Evolutionary conservation across 2,329 filamentous ascomycete species (phyloP).

Genomic region (Alternaria infectoria): DNA sequence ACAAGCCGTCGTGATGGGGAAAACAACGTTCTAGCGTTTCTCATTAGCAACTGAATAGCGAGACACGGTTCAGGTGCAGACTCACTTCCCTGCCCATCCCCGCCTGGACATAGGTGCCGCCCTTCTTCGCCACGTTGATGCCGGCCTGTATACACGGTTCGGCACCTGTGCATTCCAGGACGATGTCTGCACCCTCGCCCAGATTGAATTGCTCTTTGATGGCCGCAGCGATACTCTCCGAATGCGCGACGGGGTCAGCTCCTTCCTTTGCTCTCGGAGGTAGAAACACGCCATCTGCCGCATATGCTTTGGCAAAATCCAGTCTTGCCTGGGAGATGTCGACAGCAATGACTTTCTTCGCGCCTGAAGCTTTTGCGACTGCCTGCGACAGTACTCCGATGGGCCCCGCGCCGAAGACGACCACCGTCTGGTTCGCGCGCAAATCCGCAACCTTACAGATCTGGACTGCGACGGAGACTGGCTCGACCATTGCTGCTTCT

Average conservation of each 20-base stretch:
- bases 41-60: background rate
- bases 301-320: conserved; percentile 30
- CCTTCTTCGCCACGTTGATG: conserved; percentile 22
- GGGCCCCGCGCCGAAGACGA: conserved; percentile 2
- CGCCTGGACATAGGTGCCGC: conserved; percentile 29
- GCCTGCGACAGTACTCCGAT: conserved; percentile 34
- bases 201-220: conserved; percentile 17
- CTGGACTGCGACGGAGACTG: conserved; percentile 34
- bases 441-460: conserved; percentile 23
- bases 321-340: conserved; percentile 25
- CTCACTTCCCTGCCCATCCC: conserved; percentile 33
- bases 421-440: conserved; percentile 13
- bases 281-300: conserved; percentile 17
- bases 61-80: conserved; percentile 22
- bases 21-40: background rate
- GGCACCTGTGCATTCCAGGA: conserved; percentile 29
- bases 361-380: conserved; percentile 29
- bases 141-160: conserved; percentile 28
- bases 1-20: conserved; percentile 45
- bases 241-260: background rate
- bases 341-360: conserved; percentile 23
- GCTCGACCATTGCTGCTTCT: conserved; percentile 36
- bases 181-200: conserved; percentile 29
- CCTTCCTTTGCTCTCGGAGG: background rate
- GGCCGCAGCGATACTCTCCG: background rate